A percentile compares a stretch with the other conserved stretches of the same genome.
Conservation (phyloP, 768 basidiomycete genomes). For the Lentinula sp. region DNA sequence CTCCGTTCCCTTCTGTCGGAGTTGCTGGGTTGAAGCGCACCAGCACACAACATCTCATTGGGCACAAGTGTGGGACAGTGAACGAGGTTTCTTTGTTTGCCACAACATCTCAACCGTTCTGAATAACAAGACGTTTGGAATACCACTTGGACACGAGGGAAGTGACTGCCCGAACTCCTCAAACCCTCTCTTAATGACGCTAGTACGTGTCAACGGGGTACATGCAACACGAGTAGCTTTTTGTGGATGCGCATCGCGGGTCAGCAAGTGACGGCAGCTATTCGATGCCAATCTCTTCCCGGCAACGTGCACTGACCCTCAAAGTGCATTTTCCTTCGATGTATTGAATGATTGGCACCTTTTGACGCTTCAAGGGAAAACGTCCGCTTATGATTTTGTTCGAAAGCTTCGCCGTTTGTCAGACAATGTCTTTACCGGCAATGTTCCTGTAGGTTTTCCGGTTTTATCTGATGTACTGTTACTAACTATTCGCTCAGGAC, state of each 20-base stretch:
- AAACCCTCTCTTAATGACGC: neutral
- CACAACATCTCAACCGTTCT: neutral
- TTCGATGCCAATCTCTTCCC: conserved; percentile 8
- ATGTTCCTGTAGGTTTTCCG: neutral
- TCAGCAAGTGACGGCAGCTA: conserved; percentile 5
- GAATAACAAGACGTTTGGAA: neutral
- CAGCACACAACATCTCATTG: no score
- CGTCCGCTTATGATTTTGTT: conserved; percentile 9
- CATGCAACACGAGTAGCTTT: neutral
- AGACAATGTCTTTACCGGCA: conserved; percentile 3
- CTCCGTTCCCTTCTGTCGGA: no score
- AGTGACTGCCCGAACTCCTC: neutral
- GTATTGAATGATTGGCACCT: conserved; percentile 11
- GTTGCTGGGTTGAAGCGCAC: no score
- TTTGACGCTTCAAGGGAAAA: conserved; percentile 9
- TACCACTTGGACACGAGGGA: neutral
- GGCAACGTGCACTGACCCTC: conserved; percentile 2
- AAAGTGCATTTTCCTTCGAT: conserved; percentile 11
- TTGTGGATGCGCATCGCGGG: neutral
- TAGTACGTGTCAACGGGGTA: conserved; percentile 5
- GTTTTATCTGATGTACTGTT: neutral
- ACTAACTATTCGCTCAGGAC: neutral
- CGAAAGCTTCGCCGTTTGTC: conserved; percentile 7
- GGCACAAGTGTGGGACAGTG: no score
- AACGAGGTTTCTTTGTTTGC: neutral